Conservation (phyloP, 208 protist species). For the Acanthamoeba rhysodes region DNA sequence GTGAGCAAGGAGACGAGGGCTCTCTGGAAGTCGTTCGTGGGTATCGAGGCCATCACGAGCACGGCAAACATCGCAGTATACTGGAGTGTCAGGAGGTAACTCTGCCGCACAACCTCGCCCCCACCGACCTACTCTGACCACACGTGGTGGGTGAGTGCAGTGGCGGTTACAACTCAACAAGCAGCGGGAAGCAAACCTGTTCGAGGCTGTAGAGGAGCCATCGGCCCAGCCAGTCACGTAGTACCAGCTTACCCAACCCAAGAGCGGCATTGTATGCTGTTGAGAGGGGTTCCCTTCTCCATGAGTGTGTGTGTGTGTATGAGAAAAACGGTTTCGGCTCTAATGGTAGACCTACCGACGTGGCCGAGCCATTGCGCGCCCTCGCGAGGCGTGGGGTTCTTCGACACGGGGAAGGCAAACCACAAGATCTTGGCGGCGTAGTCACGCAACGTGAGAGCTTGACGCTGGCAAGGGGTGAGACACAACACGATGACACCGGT, state of each 20-base stretch:
- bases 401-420: not conserved
- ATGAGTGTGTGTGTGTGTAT: not conserved
- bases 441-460: not conserved
- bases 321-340: not conserved
- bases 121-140: not conserved
- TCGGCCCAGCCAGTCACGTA: not conserved
- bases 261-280: not conserved
- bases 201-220: not conserved
- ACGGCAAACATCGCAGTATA: not conserved
- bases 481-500: not conserved
- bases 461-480: not conserved
- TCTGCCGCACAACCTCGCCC: not conserved
- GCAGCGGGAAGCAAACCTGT: not conserved
- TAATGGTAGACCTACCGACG: not conserved
- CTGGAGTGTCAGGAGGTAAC: not conserved
- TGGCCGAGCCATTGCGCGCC: not conserved
- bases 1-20: not conserved
- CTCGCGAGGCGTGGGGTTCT: not conserved
- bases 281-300: too few species aligned
- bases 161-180: not conserved
- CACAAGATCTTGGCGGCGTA: conserved; percentile 5
- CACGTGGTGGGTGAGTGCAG: not conserved
- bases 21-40: not conserved
- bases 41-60: not conserved
- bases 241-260: not conserved